phyloP scores from a whole-genome alignment of 306 rosid genomes.

The Begonia peltatifolia region DNA sequence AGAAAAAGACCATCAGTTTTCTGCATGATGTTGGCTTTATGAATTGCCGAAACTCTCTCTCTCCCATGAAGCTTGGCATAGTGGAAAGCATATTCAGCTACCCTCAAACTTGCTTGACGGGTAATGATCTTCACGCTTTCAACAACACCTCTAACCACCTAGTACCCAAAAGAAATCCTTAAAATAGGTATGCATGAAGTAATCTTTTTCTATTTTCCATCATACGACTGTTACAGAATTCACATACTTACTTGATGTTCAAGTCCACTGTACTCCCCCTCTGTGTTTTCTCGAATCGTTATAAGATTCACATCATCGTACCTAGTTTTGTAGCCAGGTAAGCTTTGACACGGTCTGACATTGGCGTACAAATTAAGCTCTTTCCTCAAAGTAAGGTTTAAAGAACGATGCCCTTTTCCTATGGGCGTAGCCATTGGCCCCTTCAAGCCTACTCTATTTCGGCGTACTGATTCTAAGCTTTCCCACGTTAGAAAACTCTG shows the following conservation, averaged over 20 bases:
- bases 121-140: slow-evolving; percentile 80
- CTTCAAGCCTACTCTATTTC: slow-evolving; percentile 76
- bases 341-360: slow-evolving; percentile 46
- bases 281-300: slow-evolving; percentile 84
- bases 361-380: slow-evolving; percentile 87
- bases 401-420: slow-evolving; percentile 85
- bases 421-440: slow-evolving; percentile 71
- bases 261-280: slow-evolving; percentile 88
- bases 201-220: not conserved
- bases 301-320: slow-evolving; percentile 81
- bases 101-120: slow-evolving; percentile 14
- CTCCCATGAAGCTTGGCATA: slow-evolving; percentile 79
- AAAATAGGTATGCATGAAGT: not conserved
- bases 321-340: slow-evolving; percentile 59
- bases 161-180: not conserved
- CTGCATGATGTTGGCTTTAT: slow-evolving; percentile 93
- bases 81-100: slow-evolving; percentile 89
- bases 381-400: slow-evolving; percentile 67
- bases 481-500: not conserved
- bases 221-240: not conserved
- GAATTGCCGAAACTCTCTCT: slow-evolving; percentile 90
- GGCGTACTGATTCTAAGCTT: slow-evolving; percentile 49
- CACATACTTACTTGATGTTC: slow-evolving; percentile 87
- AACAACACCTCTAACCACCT: slow-evolving; percentile 41
- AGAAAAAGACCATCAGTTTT: slow-evolving; percentile 85